Evolutionary conservation across 768 basidiomycete genomes (phyloP), one percentile per base, ranked within the genome.

Genomic region (Psilocybe cubensis): DNA sequence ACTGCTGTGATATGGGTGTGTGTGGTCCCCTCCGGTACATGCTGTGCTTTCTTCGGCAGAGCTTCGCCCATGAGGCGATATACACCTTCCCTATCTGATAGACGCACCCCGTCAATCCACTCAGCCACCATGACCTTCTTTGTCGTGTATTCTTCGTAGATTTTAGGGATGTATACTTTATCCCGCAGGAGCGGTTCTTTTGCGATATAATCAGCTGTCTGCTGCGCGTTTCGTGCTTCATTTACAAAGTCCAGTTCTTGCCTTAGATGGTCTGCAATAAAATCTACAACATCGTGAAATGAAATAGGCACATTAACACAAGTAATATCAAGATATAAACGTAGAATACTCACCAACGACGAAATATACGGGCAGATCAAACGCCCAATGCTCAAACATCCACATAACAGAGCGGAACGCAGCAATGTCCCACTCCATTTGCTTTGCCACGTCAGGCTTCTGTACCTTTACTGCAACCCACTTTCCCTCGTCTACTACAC

Each of bases 391-490:
- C 63, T 91, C 87, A 61, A 88, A 91, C 67, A 87, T 77, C 88
- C 88, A 91, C 87, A 91, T 91, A 2, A 89, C 88, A 3, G 76
- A 61, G n/a, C 83, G 74, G 66, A 85, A 91, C 3, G 82, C 85
- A 27, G 79, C 86, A 11, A 94, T 75, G 66, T 94, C 92, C 84
- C 88, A 93, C 60, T 91, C 86, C 76, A 91, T 88, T 74, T 97
- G 95, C 63, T 83, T 91, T 49, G 80, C 81, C 5, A 98, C 92
- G 29, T 86, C 89, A 2, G 93, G 94, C 65, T 96, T 96, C 75
- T 97, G 94, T 20, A 92, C 79, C 75, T 98, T 98, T 59, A 98
- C 95, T 0, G 95, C 96, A 1, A 98, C 94, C 83, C 88, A 89
- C 31, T 82, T 76, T 28, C 76, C 79, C 54, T 77, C 76, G 8